Percentiles rank a stretch among this genome's conserved stretches.
Evolutionary conservation across 2,329 filamentous ascomycete species (phyloP).

Genomic region (Xylariales sp.): DNA sequence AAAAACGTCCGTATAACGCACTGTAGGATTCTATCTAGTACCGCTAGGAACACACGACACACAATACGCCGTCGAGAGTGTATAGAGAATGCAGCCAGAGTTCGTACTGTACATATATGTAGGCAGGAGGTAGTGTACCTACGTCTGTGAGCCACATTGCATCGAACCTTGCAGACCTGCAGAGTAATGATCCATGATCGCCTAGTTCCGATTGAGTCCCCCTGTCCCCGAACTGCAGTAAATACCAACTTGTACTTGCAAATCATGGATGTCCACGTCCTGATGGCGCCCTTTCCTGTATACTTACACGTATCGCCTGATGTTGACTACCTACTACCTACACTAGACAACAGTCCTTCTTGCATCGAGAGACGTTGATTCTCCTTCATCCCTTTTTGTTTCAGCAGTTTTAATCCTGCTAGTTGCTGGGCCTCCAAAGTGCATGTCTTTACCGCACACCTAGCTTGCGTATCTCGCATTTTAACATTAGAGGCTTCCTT

Average conservation of each 20-base stretch:
- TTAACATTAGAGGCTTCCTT: neutral
- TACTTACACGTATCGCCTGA: slow-evolving; percentile 9
- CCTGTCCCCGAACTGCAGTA: neutral
- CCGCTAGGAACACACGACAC: too few species aligned
- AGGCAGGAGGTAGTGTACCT: neutral
- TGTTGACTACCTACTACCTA: neutral
- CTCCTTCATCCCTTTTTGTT: slow-evolving; percentile 16
- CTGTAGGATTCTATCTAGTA: neutral
- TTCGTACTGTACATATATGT: neutral
- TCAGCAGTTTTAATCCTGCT: slow-evolving; percentile 30
- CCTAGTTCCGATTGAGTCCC: slow-evolving; percentile 21
- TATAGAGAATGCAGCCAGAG: neutral
- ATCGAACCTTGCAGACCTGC: neutral
- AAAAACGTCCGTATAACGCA: neutral
- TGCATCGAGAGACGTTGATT: slow-evolving; percentile 8
- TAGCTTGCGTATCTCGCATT: neutral
- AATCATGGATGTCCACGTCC: slow-evolving; percentile 22
- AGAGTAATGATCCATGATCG: slow-evolving; percentile 21
- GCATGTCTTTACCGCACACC: slow-evolving; percentile 8
- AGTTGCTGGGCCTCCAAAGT: slow-evolving; percentile 11
- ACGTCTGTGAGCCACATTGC: slow-evolving; percentile 5
- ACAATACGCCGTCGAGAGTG: neutral
- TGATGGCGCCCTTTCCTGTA: slow-evolving; percentile 20
- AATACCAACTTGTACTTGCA: slow-evolving; percentile 24
- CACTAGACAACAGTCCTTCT: neutral